phyloP scores from a whole-genome alignment of 257 asterid genomes.

The Hygrophila difformis region DNA sequence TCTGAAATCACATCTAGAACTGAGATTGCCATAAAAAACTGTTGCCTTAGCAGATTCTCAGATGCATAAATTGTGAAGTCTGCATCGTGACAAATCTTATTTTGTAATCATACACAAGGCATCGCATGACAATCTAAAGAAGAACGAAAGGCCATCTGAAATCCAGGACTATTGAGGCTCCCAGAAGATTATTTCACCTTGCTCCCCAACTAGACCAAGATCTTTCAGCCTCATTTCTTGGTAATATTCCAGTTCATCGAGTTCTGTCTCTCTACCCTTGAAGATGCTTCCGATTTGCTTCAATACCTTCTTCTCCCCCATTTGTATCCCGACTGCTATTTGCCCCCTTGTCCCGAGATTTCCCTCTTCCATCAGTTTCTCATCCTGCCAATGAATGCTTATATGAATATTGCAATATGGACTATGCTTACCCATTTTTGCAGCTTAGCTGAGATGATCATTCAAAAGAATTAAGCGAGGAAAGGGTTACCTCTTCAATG shows the following conservation, averaged over 20 bases:
- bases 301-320: slow-evolving; percentile 88
- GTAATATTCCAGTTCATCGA: slow-evolving; percentile 71
- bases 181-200: slow-evolving; percentile 96
- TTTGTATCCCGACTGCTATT: slow-evolving; percentile 67
- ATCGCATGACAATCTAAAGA: too few relatives aligned
- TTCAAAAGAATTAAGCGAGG: too few relatives aligned
- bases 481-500: slow-evolving; percentile 63
- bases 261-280: slow-evolving; percentile 57
- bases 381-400: slow-evolving; percentile 45
- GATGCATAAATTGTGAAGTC: too few relatives aligned
- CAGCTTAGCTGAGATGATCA: too few relatives aligned
- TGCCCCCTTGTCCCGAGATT: slow-evolving; percentile 54
- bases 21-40: too few relatives aligned
- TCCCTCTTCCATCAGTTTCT: slow-evolving; percentile 57
- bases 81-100: too few relatives aligned
- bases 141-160: too few relatives aligned
- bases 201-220: slow-evolving; percentile 94
- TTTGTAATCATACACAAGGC: too few relatives aligned
- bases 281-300: slow-evolving; percentile 64
- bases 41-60: too few relatives aligned
- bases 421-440: too few relatives aligned
- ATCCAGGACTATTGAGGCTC: slow-evolving; percentile 75
- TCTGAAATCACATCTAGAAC: too few relatives aligned
- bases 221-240: slow-evolving; percentile 89
- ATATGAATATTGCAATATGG: too few relatives aligned